phyloP scores from a whole-genome alignment of 2,329 filamentous ascomycete species.

The Lachnellula subtilissima region DNA sequence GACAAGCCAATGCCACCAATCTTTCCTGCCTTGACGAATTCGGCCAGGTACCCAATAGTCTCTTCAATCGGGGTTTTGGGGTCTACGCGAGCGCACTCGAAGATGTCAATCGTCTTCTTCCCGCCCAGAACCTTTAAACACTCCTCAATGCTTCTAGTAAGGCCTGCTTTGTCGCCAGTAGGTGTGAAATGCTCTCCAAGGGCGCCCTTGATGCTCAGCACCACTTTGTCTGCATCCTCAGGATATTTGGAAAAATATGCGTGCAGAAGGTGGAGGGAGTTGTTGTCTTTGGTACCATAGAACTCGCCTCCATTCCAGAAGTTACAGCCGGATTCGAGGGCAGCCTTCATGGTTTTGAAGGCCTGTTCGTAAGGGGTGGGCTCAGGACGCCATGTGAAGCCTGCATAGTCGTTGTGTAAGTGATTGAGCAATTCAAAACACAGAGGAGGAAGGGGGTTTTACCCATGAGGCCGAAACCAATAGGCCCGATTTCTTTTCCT shows the following conservation, averaged over 20 bases:
- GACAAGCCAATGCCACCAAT: slow-evolving; percentile 38
- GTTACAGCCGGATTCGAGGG: slow-evolving; percentile 40
- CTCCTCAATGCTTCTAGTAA: slow-evolving; percentile 53
- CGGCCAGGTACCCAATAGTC: slow-evolving; percentile 20
- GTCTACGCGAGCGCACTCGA: slow-evolving; percentile 46
- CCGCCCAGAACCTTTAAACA: slow-evolving; percentile 42
- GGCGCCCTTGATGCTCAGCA: slow-evolving; percentile 58
- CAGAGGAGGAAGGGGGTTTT: background rate
- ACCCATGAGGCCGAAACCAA: slow-evolving; percentile 15
- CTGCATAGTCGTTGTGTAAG: slow-evolving; percentile 2
- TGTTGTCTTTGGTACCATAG: slow-evolving; percentile 55
- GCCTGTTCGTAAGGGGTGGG: slow-evolving; percentile 40
- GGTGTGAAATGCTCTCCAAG: slow-evolving; percentile 33
- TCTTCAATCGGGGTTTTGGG: slow-evolving; percentile 35
- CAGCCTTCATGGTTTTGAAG: slow-evolving; percentile 51
- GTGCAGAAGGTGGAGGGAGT: slow-evolving; percentile 54
- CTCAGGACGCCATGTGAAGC: slow-evolving; percentile 26
- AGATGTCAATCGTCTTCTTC: slow-evolving; percentile 47
- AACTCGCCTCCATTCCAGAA: slow-evolving; percentile 61
- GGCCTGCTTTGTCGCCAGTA: slow-evolving; percentile 37
- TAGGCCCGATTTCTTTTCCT: slow-evolving; percentile 13
- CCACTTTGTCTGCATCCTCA: slow-evolving; percentile 56
- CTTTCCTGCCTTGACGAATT: slow-evolving; percentile 36
- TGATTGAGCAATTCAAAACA: background rate
- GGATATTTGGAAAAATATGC: slow-evolving; percentile 59